These are phyloP conservation scores for Pichia kudriavzevii DNA, from an alignment of 1,139 yeast species.

Conservation along the genomic window DNA sequence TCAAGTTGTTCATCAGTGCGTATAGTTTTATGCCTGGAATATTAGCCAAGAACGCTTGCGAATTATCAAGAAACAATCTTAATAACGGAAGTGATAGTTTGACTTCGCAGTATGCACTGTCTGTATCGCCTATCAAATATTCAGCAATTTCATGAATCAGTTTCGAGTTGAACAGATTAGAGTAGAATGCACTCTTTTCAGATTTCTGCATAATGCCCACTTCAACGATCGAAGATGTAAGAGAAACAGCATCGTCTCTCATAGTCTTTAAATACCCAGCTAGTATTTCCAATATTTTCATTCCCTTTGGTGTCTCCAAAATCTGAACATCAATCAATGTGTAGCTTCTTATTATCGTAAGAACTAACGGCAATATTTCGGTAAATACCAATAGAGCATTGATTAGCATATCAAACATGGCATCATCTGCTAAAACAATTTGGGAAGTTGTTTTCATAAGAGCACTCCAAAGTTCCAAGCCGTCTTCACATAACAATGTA, in stretches of 20 bases:
- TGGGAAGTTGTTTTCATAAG: conserved; percentile 44
- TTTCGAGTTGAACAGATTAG: conserved; percentile 38
- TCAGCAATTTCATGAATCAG: conserved; percentile 39
- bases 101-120: conserved; percentile 45
- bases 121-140: conserved; percentile 42
- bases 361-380: conserved; percentile 63
- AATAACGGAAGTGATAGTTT: conserved; percentile 43
- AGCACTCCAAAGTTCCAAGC: conserved; percentile 75
- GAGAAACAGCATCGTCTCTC: conserved; percentile 63
- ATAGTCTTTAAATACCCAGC: conserved; percentile 51
- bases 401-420: conserved; percentile 37
- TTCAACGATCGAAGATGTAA: conserved; percentile 55
- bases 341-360: conserved; percentile 69
- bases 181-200: conserved; percentile 29
- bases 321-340: conserved; percentile 48
- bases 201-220: conserved; percentile 35
- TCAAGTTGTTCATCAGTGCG: conserved; percentile 15
- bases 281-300: conserved; percentile 43
- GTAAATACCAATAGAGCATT: conserved; percentile 56
- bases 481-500: conserved; percentile 74
- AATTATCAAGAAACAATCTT: conserved; percentile 26
- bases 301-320: conserved; percentile 31
- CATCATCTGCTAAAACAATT: conserved; percentile 33
- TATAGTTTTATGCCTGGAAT: conserved; percentile 7
- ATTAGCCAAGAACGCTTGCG: conserved; percentile 8